Evolutionary conservation across 2,329 filamentous ascomycete genomes (phyloP), one percentile per base, ranked within the genome.

Genomic region (Ascochyta fabae): DNA sequence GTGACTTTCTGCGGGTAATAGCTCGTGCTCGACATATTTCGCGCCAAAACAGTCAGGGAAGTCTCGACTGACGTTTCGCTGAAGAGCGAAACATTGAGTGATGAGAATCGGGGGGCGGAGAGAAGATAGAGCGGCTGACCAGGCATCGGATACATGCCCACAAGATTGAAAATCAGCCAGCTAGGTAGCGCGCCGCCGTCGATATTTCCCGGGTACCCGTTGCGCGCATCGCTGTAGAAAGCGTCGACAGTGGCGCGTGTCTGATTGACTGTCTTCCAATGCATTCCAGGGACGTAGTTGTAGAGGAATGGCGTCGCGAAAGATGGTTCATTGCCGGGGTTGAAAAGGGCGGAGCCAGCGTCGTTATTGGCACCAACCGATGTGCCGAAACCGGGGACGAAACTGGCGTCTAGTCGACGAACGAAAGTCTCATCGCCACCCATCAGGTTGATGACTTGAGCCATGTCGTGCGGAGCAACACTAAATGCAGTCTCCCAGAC

Each of bases 401-500:
- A 77, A 12, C 77, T 68, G 53, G 72, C 78, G 53, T 78, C 74
- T 1, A 79, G 69, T 3, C 76, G 69, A 9, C 59, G 49, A 19
- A 78, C 68, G 38, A 77, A 78, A 0, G 66, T 58, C 1, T 65
- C 56, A 1, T 70, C 62, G 0, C 76, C 77, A n/a, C 42, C 76
- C 77, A 24, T 78, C 60, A 13, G 67, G 3, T 62, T 59, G 19
- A 78, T 76, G 10, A 78, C 62, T 3, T 64, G 59, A 1, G 69
- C 68, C 64, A 73, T 71, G 48, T 79, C 76, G 29, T 77, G 75
- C 0, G 76, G 77, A 0, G 76, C 76, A 51, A 72, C 51, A 34
- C 51, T 77, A 48, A 89, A 91, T 2, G 84, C 84, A 65, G 91
- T 91, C 51, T 90, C 83, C 88, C 88, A 92, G 3, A 85, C 78